These are phyloP conservation scores for Cornus controversa DNA, from an alignment of 148 eudicot species.

Conservation along the genomic window DNA sequence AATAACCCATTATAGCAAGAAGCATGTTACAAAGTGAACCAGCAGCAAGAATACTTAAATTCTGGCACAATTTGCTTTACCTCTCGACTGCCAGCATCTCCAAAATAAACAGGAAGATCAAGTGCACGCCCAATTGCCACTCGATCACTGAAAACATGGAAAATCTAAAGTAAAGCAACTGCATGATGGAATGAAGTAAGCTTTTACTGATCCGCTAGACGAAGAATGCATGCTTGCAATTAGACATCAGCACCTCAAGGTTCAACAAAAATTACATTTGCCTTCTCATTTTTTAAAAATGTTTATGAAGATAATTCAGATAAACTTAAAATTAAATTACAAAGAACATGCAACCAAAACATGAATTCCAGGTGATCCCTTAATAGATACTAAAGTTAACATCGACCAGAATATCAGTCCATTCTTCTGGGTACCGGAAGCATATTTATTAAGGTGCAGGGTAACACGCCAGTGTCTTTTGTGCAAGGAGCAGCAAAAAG, in stretches of 20 bases:
- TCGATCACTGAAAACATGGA: slow-evolving; percentile 63
- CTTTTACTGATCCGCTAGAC: neutral
- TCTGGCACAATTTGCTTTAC: slow-evolving; percentile 36
- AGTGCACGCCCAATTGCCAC: slow-evolving; percentile 96
- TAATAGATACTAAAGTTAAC: neutral
- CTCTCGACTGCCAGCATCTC: slow-evolving; percentile 99
- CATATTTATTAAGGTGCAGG: neutral
- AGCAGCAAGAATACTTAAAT: slow-evolving; percentile 4
- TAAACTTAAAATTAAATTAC: too few relatives aligned
- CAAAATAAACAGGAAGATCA: slow-evolving; percentile 97
- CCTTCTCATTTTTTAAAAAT: neutral
- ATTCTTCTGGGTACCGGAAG: neutral
- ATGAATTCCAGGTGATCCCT: neutral
- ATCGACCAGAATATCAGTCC: neutral
- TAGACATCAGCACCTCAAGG: neutral
- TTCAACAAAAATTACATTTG: neutral
- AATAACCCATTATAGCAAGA: slow-evolving; percentile 15
- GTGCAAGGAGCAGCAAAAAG: too few relatives aligned
- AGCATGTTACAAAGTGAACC: slow-evolving; percentile 22
- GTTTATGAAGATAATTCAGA: neutral
- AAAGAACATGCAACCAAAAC: neutral
- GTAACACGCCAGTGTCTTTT: too few relatives aligned
- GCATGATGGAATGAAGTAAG: neutral
- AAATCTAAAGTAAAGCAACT: neutral
- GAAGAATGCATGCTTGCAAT: neutral